Percentiles rank a stretch among this genome's conserved stretches.
phyloP scores from a whole-genome alignment of 371 early-diverging fungal genomes.

The Mucor irregularis region DNA sequence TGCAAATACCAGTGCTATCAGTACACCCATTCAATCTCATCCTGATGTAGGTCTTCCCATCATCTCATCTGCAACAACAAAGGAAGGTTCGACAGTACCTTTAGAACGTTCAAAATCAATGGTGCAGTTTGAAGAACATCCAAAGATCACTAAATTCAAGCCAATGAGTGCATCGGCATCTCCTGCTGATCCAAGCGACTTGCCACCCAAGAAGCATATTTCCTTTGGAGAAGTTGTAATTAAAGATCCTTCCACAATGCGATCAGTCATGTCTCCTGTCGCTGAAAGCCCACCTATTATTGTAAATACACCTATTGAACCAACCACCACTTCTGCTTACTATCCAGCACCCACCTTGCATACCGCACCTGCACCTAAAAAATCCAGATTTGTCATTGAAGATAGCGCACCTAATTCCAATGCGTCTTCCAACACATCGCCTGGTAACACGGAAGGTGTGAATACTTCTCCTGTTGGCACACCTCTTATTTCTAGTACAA shows the following conservation, averaged over 20 bases:
- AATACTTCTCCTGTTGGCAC: conserved; percentile 1
- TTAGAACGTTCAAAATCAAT: conserved; percentile 8
- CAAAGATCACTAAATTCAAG: conserved; percentile 6
- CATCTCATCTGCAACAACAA: background rate
- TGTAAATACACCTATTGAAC: background rate
- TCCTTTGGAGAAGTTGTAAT: conserved; percentile 46
- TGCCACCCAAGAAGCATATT: conserved; percentile 36
- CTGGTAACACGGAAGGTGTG: background rate
- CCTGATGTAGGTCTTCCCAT: background rate
- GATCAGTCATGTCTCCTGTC: conserved; percentile 8
- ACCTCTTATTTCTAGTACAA: background rate
- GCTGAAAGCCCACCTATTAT: conserved; percentile 8
- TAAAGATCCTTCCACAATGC: conserved; percentile 5
- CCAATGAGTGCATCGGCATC: background rate
- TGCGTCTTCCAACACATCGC: background rate
- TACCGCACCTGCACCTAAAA: conserved; percentile 12
- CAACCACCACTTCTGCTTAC: background rate
- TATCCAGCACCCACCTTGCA: background rate
- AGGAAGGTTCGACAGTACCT: background rate
- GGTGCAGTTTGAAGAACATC: conserved; percentile 22
- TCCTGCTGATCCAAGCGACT: background rate
- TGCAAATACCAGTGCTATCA: background rate
- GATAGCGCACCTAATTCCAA: conserved; percentile 2
- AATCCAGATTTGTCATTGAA: conserved; percentile 27
- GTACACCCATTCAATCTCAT: too few relatives aligned